Percentiles rank a stretch among this genome's conserved stretches.
Conservation (phyloP, 768 basidiomycete species). For the Tricholomella constricta region DNA sequence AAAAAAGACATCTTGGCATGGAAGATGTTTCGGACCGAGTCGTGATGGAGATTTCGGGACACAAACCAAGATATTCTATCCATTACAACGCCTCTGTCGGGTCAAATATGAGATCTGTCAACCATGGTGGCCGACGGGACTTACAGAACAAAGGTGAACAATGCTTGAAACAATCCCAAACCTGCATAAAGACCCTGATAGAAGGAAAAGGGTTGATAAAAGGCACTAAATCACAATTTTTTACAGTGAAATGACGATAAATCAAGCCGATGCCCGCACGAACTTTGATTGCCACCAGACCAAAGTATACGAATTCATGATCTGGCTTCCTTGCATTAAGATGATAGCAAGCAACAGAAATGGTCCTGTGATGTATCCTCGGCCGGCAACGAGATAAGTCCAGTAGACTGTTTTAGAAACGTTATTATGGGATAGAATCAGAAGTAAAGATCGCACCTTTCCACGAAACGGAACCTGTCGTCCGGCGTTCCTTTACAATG, state of each 20-base stretch:
- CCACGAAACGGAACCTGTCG: constrained; percentile 62
- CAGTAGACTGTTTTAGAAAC: constrained; percentile 50
- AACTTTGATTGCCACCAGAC: constrained; percentile 74
- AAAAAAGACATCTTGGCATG: constrained; percentile 80
- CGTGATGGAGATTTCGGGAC: constrained; percentile 62
- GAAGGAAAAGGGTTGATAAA: constrained; percentile 51
- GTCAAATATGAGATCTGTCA: background rate
- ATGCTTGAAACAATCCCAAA: constrained; percentile 56
- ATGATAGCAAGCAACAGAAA: constrained; percentile 50
- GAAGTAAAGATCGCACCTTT: constrained; percentile 34
- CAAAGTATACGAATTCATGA: constrained; percentile 66
- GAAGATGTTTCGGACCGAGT: constrained; percentile 57
- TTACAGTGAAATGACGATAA: background rate
- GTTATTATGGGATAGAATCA: background rate
- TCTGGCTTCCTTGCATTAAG: constrained; percentile 62
- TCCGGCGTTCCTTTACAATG: constrained; percentile 64
- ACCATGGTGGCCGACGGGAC: constrained; percentile 16
- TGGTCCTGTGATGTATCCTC: constrained; percentile 50
- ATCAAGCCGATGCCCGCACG: constrained; percentile 17
- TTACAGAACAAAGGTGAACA: constrained; percentile 60
- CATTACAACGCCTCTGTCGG: constrained; percentile 48
- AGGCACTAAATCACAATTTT: constrained; percentile 34
- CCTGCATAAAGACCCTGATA: constrained; percentile 67
- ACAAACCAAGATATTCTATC: constrained; percentile 61
- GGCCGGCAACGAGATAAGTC: constrained; percentile 59